Percentiles rank a stretch among this genome's conserved stretches.
phyloP scores from a whole-genome alignment of 352 stramenopile species.

The Blastocystis sp. region DNA sequence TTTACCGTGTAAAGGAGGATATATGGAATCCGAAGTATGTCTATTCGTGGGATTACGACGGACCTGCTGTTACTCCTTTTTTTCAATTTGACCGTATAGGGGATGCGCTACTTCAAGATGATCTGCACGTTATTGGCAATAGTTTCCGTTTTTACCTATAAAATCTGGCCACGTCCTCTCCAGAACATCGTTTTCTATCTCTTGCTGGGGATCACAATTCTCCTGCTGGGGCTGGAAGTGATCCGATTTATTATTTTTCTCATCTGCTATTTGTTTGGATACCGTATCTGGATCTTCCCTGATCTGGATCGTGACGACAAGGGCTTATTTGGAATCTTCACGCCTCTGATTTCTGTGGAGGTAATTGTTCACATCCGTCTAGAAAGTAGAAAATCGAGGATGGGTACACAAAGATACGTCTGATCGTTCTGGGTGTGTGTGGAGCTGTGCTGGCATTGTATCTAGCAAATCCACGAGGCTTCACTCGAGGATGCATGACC shows the following conservation, averaged over 20 bases:
- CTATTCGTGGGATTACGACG: slow-evolving; percentile 54
- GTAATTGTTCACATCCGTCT: not conserved
- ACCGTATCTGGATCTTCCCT: slow-evolving; percentile 56
- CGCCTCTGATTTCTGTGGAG: slow-evolving; percentile 39
- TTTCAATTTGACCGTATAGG: not conserved
- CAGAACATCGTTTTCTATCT: slow-evolving; percentile 41
- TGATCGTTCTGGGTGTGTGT: not conserved
- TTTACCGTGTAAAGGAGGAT: not conserved
- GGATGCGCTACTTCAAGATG: slow-evolving; percentile 54
- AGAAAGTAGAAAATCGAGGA: slow-evolving; percentile 41
- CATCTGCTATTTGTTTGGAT: slow-evolving; percentile 37
- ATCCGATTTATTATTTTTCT: slow-evolving; percentile 34
- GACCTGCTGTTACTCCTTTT: slow-evolving; percentile 1
- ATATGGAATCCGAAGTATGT: slow-evolving; percentile 48
- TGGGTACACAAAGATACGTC: slow-evolving; percentile 2
- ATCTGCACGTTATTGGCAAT: not conserved
- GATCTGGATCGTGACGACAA: slow-evolving; percentile 57
- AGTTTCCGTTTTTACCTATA: slow-evolving; percentile 6
- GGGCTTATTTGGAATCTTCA: slow-evolving; percentile 47
- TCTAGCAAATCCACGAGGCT: not conserved
- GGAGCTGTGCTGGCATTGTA: not conserved
- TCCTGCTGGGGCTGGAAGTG: slow-evolving; percentile 11
- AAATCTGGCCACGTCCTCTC: not conserved
- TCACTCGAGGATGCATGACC: not conserved
- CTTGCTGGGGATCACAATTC: not conserved